A percentile compares a stretch with the other conserved stretches of the same genome.
Conservation (phyloP, 108 stramenopile genomes). For the Epithemia pelagica region DNA sequence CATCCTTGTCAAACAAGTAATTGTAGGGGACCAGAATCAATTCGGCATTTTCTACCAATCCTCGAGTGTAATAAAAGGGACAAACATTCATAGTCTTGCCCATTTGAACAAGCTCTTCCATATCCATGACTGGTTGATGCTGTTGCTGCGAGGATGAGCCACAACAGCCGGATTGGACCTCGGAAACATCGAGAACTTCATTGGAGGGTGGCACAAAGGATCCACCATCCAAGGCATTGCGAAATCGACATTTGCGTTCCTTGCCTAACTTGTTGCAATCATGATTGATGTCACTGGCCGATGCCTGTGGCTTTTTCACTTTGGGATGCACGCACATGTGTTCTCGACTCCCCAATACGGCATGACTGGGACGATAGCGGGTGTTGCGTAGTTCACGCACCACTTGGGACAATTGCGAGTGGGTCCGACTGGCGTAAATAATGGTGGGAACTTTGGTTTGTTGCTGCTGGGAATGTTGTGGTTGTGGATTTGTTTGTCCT, state of each 20-base stretch:
- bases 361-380: slow-evolving; percentile 86
- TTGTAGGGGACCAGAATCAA: slow-evolving; percentile 97
- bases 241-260: slow-evolving; percentile 68
- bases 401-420: slow-evolving; percentile 95
- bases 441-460: slow-evolving; percentile 52
- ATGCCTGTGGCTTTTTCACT: slow-evolving; percentile 54
- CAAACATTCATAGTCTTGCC: slow-evolving; percentile 79
- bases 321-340: slow-evolving; percentile 96
- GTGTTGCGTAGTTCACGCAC: slow-evolving; percentile 89
- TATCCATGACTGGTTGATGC: slow-evolving; percentile 82
- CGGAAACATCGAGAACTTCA: slow-evolving; percentile 11
- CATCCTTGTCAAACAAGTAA: slow-evolving; percentile 93
- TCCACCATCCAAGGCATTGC: slow-evolving; percentile 74
- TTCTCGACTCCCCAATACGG: slow-evolving; percentile 91
- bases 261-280: slow-evolving; percentile 74
- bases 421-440: slow-evolving; percentile 96
- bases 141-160: slow-evolving; percentile 10
- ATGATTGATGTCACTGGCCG: slow-evolving; percentile 61
- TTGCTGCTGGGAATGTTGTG: background rate
- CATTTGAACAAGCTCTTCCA: slow-evolving; percentile 89
- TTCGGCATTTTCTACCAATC: slow-evolving; percentile 72
- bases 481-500: slow-evolving; percentile 3
- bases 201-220: slow-evolving; percentile 30
- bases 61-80: slow-evolving; percentile 90
- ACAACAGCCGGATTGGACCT: slow-evolving; percentile 5